Conservation (phyloP, 2,329 filamentous ascomycete genomes). For the Tolypocladium guangdongense region DNA sequence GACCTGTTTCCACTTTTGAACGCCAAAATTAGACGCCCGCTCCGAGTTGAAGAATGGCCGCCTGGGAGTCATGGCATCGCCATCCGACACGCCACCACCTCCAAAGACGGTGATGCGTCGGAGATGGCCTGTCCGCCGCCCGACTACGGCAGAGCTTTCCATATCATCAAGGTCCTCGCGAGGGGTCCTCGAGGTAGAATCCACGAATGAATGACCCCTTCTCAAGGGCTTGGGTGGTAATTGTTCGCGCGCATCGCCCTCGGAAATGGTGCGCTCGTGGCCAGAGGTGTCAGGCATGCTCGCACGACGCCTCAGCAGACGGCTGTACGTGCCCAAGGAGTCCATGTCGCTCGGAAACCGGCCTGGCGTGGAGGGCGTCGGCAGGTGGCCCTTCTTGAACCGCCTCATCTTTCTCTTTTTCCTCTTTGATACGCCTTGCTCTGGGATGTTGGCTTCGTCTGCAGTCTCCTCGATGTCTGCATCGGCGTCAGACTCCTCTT, state of each 20-base stretch:
- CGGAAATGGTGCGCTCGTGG: conserved; percentile 56
- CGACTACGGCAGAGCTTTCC: conserved; percentile 34
- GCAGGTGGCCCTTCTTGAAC: conserved; percentile 42
- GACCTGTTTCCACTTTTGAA: conserved; percentile 83
- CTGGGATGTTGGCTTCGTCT: conserved; percentile 53
- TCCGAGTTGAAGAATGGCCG: conserved; percentile 52
- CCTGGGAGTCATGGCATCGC: conserved; percentile 45
- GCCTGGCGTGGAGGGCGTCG: conserved; percentile 55
- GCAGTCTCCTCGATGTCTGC: conserved; percentile 79
- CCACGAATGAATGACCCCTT: conserved; percentile 48
- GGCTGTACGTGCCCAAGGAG: conserved; percentile 28
- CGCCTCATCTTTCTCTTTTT: conserved; percentile 53
- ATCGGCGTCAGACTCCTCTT: conserved; percentile 37
- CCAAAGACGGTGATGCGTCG: conserved; percentile 56
- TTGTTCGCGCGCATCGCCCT: conserved; percentile 61
- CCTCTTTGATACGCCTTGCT: conserved; percentile 29
- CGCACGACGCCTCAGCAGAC: conserved; percentile 50
- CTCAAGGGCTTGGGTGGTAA: conserved; percentile 38
- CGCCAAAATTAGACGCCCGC: conserved; percentile 61
- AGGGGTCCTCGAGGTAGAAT: conserved; percentile 34
- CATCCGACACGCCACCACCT: conserved; percentile 53
- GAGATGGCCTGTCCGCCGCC: conserved; percentile 50
- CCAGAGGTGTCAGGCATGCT: conserved; percentile 53
- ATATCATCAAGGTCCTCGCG: conserved; percentile 40
- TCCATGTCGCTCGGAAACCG: conserved; percentile 31